A percentile compares a stretch with the other conserved stretches of the same genome.
These are phyloP conservation scores for Trichocladium uniseriatum DNA, from an alignment of 495 filamentous ascomycete genomes.

Conservation along the genomic window DNA sequence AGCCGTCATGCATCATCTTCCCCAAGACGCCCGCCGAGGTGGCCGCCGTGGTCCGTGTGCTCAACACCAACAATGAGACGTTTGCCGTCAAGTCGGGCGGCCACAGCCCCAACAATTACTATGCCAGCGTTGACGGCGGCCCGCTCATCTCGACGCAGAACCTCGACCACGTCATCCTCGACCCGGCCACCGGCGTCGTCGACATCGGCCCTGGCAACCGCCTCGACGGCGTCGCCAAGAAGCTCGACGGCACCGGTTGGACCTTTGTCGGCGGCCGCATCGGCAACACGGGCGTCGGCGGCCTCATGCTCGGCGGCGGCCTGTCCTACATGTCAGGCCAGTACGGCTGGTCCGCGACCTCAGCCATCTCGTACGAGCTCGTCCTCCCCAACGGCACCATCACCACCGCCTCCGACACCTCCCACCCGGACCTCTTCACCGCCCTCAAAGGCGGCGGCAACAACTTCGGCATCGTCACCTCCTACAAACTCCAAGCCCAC, in stretches of 20 bases:
- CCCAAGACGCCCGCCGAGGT: slow-evolving; percentile 33
- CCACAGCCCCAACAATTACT: slow-evolving; percentile 43
- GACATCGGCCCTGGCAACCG: slow-evolving; percentile 41
- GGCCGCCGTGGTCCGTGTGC: slow-evolving; percentile 26
- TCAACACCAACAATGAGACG: slow-evolving; percentile 30
- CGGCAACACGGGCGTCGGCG: slow-evolving; percentile 36
- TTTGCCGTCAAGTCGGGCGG: slow-evolving; percentile 46
- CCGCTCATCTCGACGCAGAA: slow-evolving; percentile 43
- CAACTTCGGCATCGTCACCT: slow-evolving; percentile 45
- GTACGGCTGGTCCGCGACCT: slow-evolving; percentile 50
- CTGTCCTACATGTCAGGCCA: slow-evolving; percentile 43
- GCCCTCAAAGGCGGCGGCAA: slow-evolving; percentile 42
- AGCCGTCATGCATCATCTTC: slow-evolving; percentile 39
- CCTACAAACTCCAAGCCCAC: slow-evolving; percentile 40
- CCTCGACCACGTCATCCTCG: slow-evolving; percentile 37
- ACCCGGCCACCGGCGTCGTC: slow-evolving; percentile 34
- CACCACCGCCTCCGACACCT: slow-evolving; percentile 36
- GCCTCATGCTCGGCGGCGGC: slow-evolving; percentile 37
- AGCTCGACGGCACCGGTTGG: slow-evolving; percentile 38
- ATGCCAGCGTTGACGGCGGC: slow-evolving; percentile 45
- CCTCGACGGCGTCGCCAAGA: slow-evolving; percentile 43
- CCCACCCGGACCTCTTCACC: slow-evolving; percentile 33
- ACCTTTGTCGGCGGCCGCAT: slow-evolving; percentile 45
- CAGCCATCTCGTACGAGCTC: slow-evolving; percentile 45
- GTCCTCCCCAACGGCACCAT: slow-evolving; percentile 48